These are phyloP conservation scores for Lathyrus sativus DNA, from an alignment of 306 rosid species.

Conservation along the genomic window DNA sequence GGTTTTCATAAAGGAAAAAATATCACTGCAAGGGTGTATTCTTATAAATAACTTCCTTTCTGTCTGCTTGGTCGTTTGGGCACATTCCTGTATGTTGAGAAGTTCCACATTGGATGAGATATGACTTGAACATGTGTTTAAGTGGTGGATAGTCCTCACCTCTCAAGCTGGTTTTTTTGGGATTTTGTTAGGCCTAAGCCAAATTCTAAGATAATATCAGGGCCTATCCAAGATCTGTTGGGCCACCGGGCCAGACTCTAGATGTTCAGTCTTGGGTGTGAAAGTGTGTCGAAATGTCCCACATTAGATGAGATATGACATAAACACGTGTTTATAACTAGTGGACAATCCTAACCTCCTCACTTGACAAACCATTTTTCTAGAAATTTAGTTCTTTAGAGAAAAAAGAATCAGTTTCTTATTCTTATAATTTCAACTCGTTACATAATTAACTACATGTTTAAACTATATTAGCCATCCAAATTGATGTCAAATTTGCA, in stretches of 20 bases:
- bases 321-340: not conserved
- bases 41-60: conserved; percentile 20
- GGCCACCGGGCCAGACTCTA: not conserved
- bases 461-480: not conserved
- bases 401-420: not conserved
- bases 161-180: not conserved
- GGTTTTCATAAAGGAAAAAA: conserved; percentile 12
- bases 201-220: not conserved
- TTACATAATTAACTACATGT: not conserved
- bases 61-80: conserved; percentile 21
- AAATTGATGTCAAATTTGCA: not conserved
- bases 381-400: not conserved
- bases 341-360: not conserved
- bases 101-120: not conserved
- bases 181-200: not conserved
- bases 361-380: not conserved
- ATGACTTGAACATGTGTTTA: not conserved
- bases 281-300: not conserved
- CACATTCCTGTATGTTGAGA: conserved; percentile 11
- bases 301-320: not conserved
- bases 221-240: not conserved
- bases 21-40: conserved; percentile 12
- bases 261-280: not conserved
- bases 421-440: not conserved
- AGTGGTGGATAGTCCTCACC: not conserved